phyloP scores from a whole-genome alignment of 139 green algal genomes.

The Picochlorum sp. region DNA sequence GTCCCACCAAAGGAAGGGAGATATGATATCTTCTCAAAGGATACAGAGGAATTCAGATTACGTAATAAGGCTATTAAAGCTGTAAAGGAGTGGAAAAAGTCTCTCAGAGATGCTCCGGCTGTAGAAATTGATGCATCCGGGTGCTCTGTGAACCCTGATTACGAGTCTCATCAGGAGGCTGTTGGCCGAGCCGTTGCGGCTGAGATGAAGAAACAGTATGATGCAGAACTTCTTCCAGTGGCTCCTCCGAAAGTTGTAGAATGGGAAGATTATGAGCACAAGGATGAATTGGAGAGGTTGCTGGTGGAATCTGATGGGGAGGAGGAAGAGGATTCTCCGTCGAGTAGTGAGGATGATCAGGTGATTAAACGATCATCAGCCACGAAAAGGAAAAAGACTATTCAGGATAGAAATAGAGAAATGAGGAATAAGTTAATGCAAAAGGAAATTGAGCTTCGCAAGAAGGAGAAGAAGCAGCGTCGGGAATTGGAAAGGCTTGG shows the following conservation, averaged over 20 bases:
- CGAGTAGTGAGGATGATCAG: constrained; percentile 8
- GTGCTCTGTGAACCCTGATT: constrained; percentile 77
- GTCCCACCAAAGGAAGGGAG: no score
- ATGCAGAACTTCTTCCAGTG: constrained; percentile 26
- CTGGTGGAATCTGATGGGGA: constrained; percentile 20
- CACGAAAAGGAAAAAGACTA: constrained; percentile 13
- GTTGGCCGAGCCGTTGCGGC: constrained; percentile 64
- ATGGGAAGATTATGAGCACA: constrained; percentile 17
- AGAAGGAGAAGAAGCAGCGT: constrained; percentile 17
- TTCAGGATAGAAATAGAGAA: constrained; percentile 12
- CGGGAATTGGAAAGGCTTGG: constrained; percentile 15
- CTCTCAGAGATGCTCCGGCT: constrained; percentile 1
- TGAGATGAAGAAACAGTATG: constrained; percentile 56
- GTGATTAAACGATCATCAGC: constrained; percentile 26
- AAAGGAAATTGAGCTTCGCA: constrained; percentile 14
- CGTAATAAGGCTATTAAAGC: neutral
- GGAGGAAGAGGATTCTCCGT: neutral
- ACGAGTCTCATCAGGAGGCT: constrained; percentile 65
- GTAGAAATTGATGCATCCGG: constrained; percentile 66
- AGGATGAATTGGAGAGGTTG: constrained; percentile 36
- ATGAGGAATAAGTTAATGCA: constrained; percentile 19
- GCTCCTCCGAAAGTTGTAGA: constrained; percentile 15
- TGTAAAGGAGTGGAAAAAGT: neutral
- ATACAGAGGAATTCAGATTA: no score
- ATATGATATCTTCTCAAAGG: no score